Percentiles rank a stretch among this genome's conserved stretches.
These are phyloP conservation scores for Penicillium carneum DNA, from an alignment of 2,329 filamentous ascomycete species.

Conservation along the genomic window DNA sequence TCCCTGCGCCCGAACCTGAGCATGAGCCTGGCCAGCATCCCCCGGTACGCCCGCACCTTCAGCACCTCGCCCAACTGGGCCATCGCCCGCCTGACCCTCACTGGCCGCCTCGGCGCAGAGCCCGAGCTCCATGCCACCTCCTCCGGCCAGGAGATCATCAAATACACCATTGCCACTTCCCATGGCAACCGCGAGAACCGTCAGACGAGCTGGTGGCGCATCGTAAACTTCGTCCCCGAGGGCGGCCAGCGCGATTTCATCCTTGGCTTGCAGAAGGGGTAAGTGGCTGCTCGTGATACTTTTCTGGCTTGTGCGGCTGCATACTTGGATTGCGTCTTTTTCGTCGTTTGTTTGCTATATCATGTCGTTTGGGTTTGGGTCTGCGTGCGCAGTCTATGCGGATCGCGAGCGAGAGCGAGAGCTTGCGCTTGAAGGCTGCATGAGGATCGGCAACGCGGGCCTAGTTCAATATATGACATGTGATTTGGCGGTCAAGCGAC, in stretches of 20 bases:
- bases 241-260: conserved; percentile 75
- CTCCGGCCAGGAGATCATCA: conserved; percentile 75
- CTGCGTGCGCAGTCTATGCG: background rate
- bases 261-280: conserved; percentile 83
- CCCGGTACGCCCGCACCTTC: conserved; percentile 71
- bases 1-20: conserved; percentile 59
- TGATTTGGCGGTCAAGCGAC: background rate
- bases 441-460: no score
- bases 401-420: background rate
- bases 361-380: background rate
- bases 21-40: conserved; percentile 55
- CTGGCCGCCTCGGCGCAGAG: conserved; percentile 80
- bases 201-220: conserved; percentile 83
- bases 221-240: conserved; percentile 74
- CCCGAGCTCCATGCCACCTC: conserved; percentile 77
- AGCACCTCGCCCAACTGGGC: conserved; percentile 68
- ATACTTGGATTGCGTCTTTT: background rate
- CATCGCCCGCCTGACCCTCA: conserved; percentile 81
- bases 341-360: background rate
- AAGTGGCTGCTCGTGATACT: conserved; percentile 51
- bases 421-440: background rate
- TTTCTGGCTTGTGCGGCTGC: background rate
- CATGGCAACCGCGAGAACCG: conserved; percentile 72
- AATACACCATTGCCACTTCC: conserved; percentile 77
- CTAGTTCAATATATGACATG: background rate